Evolutionary conservation across 2,329 filamentous ascomycete species (phyloP), one percentile per base, ranked within the genome.

Genomic region (Xylaria sp.): DNA sequence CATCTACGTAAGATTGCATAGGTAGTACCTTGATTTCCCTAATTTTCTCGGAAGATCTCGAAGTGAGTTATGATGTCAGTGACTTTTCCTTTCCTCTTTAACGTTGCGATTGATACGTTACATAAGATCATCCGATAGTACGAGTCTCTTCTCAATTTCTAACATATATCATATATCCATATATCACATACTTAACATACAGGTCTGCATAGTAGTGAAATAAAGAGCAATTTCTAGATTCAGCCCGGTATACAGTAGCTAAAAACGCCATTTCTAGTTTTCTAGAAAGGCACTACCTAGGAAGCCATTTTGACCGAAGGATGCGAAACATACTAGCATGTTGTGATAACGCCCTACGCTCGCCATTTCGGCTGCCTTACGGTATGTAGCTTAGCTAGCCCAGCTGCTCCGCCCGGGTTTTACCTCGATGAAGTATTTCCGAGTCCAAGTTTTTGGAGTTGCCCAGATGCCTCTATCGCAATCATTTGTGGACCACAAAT

Each of bases 401-500:
- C 23, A 46, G 45, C 45, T 25, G 45, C 45, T 23, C 15, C 7
- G n/a, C 34, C 32, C 28, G n/a, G 41, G 52, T 9, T 25, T 50
- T 43, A 46, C 30, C 50, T 36, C 32, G 41, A 23, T 36, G 43
- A 43, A 34, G 50, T 20, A 23, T 48, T 66, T 66, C 52, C 57
- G 28, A 36, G n/a, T 20, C 50, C 52, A 36, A 23, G 52, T 53
- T 23, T 28, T 13, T 25, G 25, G 45, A 23, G 23, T 12, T 12
- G 23, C 45, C n/a, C 20, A 15, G 45, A 25, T 28, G 23, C 28
- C 48, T 32, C 48, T 53, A 53, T 43, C 41, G 45, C 43, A 39
- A 56, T 63, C 58, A 56, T 39, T 23, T 48, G 55, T 60, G 65
- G 65, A 25, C 39, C 43, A 28, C 41, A 60, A 46, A 55, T 60